Evolutionary conservation across 108 stramenopile genomes (phyloP).

Genomic region (Fragilariopsis cylindrus): DNA sequence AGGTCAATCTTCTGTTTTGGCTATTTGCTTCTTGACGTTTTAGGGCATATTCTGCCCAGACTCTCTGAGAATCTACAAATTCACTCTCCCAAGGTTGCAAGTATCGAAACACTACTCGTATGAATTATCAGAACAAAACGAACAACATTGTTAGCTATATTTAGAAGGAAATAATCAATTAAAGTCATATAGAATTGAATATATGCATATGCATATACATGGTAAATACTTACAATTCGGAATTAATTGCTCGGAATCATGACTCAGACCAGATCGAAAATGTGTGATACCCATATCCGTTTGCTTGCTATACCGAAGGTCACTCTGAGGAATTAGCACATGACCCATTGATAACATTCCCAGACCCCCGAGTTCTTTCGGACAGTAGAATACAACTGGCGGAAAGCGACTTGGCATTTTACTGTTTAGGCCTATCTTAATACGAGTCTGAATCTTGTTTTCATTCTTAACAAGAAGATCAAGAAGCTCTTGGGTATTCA

Average conservation of each 20-base stretch:
- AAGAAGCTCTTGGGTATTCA: constrained; percentile 97
- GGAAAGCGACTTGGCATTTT: constrained; percentile 97
- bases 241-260: constrained; percentile 98
- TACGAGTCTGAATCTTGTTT: constrained; percentile 99
- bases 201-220: not conserved
- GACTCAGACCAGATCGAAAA: constrained; percentile 97
- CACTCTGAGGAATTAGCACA: constrained; percentile 98
- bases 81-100: constrained; percentile 99
- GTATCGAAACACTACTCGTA: constrained; percentile 85
- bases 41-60: constrained; percentile 99
- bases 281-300: constrained; percentile 98
- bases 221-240: constrained; percentile 67
- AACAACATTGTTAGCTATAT: too few relatives aligned
- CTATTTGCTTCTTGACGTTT: constrained; percentile 99
- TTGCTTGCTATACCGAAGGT: constrained; percentile 98
- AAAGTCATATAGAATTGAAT: not conserved
- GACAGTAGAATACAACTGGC: constrained; percentile 92
- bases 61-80: constrained; percentile 98
- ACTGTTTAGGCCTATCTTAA: constrained; percentile 99
- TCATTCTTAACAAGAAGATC: constrained; percentile 98
- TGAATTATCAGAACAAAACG: not conserved
- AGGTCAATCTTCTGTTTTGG: constrained; percentile 97
- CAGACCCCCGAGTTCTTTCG: constrained; percentile 98
- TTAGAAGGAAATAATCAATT: not conserved
- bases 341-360: constrained; percentile 99